These are phyloP conservation scores for Amaranthus tricolor DNA, from an alignment of 179 eudicot species.

Conservation along the genomic window DNA sequence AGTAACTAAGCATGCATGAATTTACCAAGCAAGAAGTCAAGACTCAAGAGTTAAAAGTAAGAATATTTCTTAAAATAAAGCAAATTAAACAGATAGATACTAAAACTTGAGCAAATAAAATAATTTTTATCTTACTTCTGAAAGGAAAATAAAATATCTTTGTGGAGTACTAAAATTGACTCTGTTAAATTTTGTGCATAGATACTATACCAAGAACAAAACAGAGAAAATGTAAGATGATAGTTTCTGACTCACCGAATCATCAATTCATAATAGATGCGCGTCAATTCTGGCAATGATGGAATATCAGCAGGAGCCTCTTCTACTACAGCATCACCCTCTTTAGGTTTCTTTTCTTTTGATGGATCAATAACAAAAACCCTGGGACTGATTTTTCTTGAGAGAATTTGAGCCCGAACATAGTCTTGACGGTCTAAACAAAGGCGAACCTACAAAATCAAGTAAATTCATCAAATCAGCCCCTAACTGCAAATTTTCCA, in stretches of 20 bases:
- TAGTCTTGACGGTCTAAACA: constrained; percentile 85
- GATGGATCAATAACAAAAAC: constrained; percentile 79
- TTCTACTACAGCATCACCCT: constrained; percentile 82
- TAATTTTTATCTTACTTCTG: not conserved
- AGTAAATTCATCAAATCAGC: not conserved
- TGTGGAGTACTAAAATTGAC: not conserved
- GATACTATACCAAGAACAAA: not conserved
- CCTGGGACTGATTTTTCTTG: constrained; percentile 85
- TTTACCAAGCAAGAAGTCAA: constrained; percentile 1
- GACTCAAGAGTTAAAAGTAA: not conserved
- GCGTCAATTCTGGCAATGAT: constrained; percentile 73
- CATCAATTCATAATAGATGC: constrained; percentile 85
- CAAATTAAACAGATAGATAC: not conserved
- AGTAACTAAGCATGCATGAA: not conserved
- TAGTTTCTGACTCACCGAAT: constrained; percentile 51
- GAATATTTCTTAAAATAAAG: not conserved
- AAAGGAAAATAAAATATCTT: not conserved
- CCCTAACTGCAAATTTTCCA: not conserved
- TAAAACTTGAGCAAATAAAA: not conserved
- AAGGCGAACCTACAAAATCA: constrained; percentile 60
- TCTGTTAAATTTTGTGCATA: not conserved
- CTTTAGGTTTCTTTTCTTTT: constrained; percentile 78
- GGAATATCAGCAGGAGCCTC: constrained; percentile 97
- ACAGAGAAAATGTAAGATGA: not conserved
- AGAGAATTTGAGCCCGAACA: constrained; percentile 92